phyloP scores from a whole-genome alignment of 495 filamentous ascomycete genomes.

The Margaritispora aquatica region DNA sequence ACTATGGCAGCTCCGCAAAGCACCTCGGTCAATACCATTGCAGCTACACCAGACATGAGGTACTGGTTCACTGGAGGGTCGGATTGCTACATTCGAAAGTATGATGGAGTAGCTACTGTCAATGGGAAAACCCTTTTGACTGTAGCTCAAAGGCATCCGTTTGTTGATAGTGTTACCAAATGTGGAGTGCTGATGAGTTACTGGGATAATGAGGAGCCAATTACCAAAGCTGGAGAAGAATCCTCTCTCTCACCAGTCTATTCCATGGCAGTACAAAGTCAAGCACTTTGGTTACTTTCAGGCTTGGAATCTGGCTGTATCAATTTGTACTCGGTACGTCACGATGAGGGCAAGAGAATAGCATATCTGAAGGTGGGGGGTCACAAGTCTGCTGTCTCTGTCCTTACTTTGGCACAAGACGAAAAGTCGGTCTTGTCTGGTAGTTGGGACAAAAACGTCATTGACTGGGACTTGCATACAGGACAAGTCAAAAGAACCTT shows the following conservation, averaged over 20 bases:
- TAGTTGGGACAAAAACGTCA: conserved; percentile 91
- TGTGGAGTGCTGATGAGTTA: conserved; percentile 90
- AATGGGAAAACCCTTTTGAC: conserved; percentile 93
- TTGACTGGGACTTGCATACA: conserved; percentile 93
- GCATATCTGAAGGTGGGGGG: conserved; percentile 68
- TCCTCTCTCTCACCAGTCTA: conserved; percentile 77
- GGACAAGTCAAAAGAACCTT: conserved; percentile 72
- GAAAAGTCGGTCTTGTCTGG: conserved; percentile 87
- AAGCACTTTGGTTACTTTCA: conserved; percentile 85
- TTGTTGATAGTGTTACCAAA: conserved; percentile 95
- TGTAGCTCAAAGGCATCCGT: conserved; percentile 92
- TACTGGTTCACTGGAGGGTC: conserved; percentile 93
- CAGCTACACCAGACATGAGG: conserved; percentile 88
- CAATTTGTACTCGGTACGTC: conserved; percentile 88
- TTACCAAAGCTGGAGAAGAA: conserved; percentile 39
- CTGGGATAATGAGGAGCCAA: conserved; percentile 81
- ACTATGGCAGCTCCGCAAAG: conserved; percentile 94
- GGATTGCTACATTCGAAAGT: conserved; percentile 92
- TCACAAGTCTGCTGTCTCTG: conserved; percentile 89
- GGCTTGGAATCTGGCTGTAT: conserved; percentile 88
- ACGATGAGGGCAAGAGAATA: conserved; percentile 90
- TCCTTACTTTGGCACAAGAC: conserved; percentile 73
- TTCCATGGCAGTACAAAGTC: conserved; percentile 82
- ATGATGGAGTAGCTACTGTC: conserved; percentile 89
- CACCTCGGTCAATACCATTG: conserved; percentile 90